Base-by-base conservation (phyloP, 2,329 filamentous ascomycete species). In the Botrytis byssoidea region DNA sequence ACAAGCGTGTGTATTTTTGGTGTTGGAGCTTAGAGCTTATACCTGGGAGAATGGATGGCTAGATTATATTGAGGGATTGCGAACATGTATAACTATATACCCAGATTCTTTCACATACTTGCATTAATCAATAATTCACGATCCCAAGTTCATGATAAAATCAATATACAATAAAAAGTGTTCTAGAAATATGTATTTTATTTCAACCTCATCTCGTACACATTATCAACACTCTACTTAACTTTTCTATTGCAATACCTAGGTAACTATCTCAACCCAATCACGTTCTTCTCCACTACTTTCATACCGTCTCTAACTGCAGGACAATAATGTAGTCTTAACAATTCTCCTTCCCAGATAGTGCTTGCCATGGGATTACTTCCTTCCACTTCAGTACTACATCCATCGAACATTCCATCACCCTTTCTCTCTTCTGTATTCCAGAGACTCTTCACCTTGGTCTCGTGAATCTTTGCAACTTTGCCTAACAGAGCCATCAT, bases 391-490 rank as follows among this genome's bases (percentile, higher is more conserved):
- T 91, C 93, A 42, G 88, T 87, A 63, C 90, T 89, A 61, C 91
- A 82, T 0, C 94, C 87, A 82, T 95, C 92, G 80, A 93, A 98
- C 1, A 91, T 89, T 3, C 96, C 96, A 81, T 98, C 95, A 10
- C 95, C 95, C 81, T 93, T 92, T 68, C 95, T 88, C 85, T 98
- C 96, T 81, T 98, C 95, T 0, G 94, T 97, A 79, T 97, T 91
- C 95, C 96, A 99, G 75, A 99, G 83, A n/a, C 91, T 89, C 55
- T 89, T 89, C 61, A 98, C 89, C 83, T 95, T 97, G 78, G 90
- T 91, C 66, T 91, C 91, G 81, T 99, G 94, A 3, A 91, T 91
- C 82, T 93, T 93, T 0, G 92, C 89, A 2, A 98, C 89, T 78
- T 95, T 92, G 70, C 89, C 89, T 61, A 98, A 83, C 42, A 99